Evolutionary conservation across 2,329 filamentous ascomycete genomes (phyloP).

Genomic region (Aureobasidium sp.): DNA sequence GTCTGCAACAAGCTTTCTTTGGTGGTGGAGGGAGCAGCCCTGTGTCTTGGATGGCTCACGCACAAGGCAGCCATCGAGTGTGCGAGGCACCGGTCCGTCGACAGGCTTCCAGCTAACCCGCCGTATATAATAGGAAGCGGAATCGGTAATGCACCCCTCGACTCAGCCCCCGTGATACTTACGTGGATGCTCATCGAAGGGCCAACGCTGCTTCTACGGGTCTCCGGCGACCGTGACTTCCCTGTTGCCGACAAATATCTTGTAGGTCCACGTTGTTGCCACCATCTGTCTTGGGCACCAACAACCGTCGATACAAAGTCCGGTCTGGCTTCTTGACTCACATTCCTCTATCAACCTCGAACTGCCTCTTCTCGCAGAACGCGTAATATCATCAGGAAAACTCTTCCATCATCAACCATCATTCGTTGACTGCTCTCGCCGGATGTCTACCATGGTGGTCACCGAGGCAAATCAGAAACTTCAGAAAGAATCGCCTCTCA

Average conservation of each 20-base stretch:
- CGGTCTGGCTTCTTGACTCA: neutral
- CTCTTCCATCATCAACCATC: neutral
- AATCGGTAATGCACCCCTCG: conserved; percentile 11
- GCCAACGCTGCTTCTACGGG: neutral
- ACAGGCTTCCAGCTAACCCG: conserved; percentile 9
- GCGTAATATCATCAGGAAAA: neutral
- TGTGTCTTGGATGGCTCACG: neutral
- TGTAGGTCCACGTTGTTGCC: conserved; percentile 8
- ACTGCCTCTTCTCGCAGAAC: neutral
- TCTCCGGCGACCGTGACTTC: neutral
- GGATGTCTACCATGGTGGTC: neutral
- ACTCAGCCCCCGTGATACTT: conserved; percentile 15
- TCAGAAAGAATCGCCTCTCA: conserved; percentile 1
- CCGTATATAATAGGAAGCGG: conserved; percentile 11
- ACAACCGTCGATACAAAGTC: conserved; percentile 6
- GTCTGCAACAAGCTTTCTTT: conserved; percentile 11
- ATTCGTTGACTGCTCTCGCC: neutral
- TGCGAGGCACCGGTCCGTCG: neutral
- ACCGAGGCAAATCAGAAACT: neutral
- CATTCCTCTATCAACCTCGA: neutral
- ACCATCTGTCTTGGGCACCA: conserved; percentile 1
- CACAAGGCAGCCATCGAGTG: conserved; percentile 7
- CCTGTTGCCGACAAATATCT: neutral
- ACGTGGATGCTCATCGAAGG: conserved; percentile 4
- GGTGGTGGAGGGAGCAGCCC: neutral